Evolutionary conservation across 2,329 filamentous ascomycete species (phyloP).

Genomic region (Dactylonectria estremocensis): DNA sequence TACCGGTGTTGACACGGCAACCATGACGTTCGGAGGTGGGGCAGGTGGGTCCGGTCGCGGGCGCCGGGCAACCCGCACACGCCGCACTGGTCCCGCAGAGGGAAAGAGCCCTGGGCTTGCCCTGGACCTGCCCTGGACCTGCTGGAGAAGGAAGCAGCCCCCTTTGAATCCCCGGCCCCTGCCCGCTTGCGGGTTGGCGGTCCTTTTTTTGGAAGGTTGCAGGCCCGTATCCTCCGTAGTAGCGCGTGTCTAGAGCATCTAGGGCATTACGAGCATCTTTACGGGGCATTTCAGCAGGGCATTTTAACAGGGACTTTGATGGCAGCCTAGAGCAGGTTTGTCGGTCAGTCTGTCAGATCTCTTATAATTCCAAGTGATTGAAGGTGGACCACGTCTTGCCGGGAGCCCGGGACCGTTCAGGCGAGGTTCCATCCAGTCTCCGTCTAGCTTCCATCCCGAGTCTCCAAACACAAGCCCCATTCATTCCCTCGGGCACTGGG

Average conservation of each 20-base stretch:
- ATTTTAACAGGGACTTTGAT: too few relatives aligned
- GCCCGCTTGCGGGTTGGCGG: constrained; percentile 7
- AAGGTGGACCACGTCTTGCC: not conserved
- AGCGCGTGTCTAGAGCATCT: too few relatives aligned
- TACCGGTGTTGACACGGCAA: constrained; percentile 46
- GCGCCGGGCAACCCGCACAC: constrained; percentile 46
- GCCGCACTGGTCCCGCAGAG: constrained; percentile 29
- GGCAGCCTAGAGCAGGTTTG: not conserved
- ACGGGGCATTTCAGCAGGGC: too few relatives aligned
- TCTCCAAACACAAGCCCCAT: too few relatives aligned
- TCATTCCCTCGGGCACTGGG: not conserved
- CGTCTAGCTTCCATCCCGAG: not conserved
- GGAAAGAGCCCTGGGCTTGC: not conserved
- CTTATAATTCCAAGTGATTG: too few relatives aligned
- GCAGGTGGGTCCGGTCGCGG: constrained; percentile 12
- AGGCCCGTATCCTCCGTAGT: not conserved
- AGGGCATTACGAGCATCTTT: too few relatives aligned
- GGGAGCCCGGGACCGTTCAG: not conserved
- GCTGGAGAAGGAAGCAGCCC: not conserved
- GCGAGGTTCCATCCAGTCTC: not conserved
- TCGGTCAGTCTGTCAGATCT: not conserved
- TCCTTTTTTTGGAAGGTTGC: constrained; percentile 27
- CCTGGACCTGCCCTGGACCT: too few relatives aligned
- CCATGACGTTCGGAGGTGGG: constrained; percentile 42
- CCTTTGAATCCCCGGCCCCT: not conserved